phyloP scores from a whole-genome alignment of 768 basidiomycete species.

The Cubamyces sp. region DNA sequence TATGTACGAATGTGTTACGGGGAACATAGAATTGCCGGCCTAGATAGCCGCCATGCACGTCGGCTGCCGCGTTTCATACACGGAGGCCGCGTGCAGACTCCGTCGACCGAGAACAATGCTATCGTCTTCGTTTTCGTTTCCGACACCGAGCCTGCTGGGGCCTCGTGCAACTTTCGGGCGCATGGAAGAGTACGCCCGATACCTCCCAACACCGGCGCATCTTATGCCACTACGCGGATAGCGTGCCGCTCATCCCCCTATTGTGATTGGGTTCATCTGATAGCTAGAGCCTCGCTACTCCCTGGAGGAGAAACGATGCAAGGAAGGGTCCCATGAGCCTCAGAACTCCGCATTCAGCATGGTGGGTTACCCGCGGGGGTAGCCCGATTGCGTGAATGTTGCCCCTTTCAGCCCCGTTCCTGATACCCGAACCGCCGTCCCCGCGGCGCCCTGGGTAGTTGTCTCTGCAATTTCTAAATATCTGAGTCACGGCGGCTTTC shows the following conservation, averaged over 20 bases:
- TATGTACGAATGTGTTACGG: background rate
- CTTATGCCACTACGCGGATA: background rate
- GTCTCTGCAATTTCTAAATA: background rate
- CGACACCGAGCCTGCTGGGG: too few species aligned
- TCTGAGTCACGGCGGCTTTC: background rate
- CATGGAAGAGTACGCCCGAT: background rate
- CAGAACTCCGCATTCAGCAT: background rate
- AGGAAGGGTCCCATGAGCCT: constrained; percentile 4
- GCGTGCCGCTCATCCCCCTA: background rate
- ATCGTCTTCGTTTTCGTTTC: too few species aligned
- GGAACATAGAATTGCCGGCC: background rate
- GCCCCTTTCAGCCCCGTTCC: background rate
- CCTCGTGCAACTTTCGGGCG: background rate
- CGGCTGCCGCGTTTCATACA: background rate
- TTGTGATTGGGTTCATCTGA: constrained; percentile 7
- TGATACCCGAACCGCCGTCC: constrained; percentile 16
- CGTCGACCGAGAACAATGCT: too few species aligned
- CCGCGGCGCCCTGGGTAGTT: constrained; percentile 14
- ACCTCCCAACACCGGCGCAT: background rate
- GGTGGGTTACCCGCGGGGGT: background rate
- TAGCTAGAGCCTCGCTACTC: background rate
- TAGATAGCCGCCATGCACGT: too few species aligned
- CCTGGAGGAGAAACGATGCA: background rate
- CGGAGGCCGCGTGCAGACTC: too few species aligned
- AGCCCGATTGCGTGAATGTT: constrained; percentile 7